Evolutionary conservation across 2,329 filamentous ascomycete genomes (phyloP).

Genomic region (Fusarium liriodendri): DNA sequence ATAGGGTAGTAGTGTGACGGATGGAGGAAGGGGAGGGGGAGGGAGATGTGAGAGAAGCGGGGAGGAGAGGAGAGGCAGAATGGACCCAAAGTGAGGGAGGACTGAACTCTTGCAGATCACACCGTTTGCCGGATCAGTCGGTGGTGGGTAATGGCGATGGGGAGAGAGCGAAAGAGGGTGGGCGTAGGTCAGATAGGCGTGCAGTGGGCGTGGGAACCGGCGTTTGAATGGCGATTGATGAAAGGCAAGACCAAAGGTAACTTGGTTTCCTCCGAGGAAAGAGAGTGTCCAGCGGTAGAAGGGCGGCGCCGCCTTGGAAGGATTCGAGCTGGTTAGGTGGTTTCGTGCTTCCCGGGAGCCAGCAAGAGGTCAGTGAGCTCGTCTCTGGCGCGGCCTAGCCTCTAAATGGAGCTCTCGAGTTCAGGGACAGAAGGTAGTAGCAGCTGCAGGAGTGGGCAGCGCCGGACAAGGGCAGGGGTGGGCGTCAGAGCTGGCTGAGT

Average conservation of each 20-base stretch:
- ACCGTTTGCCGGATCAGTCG: slow-evolving; percentile 34
- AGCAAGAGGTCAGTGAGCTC: slow-evolving; percentile 41
- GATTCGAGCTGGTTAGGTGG: slow-evolving; percentile 30
- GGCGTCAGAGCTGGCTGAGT: slow-evolving; percentile 14
- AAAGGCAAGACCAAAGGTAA: neutral
- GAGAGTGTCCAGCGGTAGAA: neutral
- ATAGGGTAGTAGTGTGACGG: slow-evolving; percentile 62
- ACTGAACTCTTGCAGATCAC: slow-evolving; percentile 38
- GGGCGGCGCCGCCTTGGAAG: slow-evolving; percentile 19
- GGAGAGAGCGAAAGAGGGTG: slow-evolving; percentile 6
- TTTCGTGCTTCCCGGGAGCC: slow-evolving; percentile 23
- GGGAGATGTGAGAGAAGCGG: slow-evolving; percentile 25
- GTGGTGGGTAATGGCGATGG: slow-evolving; percentile 18
- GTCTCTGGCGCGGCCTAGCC: slow-evolving; percentile 31
- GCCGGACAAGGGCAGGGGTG: slow-evolving; percentile 7
- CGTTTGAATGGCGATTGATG: slow-evolving; percentile 5
- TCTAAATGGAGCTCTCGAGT: slow-evolving; percentile 33
- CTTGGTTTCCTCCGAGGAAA: neutral
- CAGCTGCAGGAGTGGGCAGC: slow-evolving; percentile 30
- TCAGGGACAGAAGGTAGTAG: slow-evolving; percentile 23
- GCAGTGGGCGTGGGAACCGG: slow-evolving; percentile 18
- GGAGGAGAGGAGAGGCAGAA: slow-evolving; percentile 31
- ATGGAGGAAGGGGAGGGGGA: slow-evolving; percentile 25
- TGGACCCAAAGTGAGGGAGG: slow-evolving; percentile 35
- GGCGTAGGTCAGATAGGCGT: neutral